Evolutionary conservation across 2,329 filamentous ascomycete genomes (phyloP).

Genomic region (Colletotrichum lindemuthianum): DNA sequence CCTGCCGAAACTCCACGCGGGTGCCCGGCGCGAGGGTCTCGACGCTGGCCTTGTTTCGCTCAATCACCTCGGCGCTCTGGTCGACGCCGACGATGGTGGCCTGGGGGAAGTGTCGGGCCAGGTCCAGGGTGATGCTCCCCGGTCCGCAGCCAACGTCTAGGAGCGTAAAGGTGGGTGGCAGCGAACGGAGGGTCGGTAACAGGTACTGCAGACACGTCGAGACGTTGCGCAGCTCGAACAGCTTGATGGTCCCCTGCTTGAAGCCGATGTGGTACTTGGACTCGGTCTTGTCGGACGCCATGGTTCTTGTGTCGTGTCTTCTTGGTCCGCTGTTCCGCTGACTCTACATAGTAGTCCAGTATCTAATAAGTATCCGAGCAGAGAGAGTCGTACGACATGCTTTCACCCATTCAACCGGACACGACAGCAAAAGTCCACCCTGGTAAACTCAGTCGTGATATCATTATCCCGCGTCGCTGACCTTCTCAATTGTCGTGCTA

Average conservation of each 20-base stretch:
- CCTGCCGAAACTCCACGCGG: constrained; percentile 17
- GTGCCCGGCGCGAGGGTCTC: constrained; percentile 9
- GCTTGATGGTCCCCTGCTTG: constrained; percentile 25
- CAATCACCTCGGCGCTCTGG: constrained; percentile 27
- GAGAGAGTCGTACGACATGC: not conserved
- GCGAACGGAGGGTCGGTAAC: constrained; percentile 45
- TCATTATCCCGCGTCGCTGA: not conserved
- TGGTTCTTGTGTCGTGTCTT: not conserved
- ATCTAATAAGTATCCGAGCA: constrained; percentile 3
- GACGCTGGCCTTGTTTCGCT: constrained; percentile 12
- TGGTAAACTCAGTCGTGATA: no score
- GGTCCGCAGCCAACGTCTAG: constrained; percentile 56
- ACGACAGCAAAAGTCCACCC: no score
- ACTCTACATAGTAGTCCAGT: no score
- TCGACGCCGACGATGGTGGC: constrained; percentile 50
- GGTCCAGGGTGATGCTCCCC: constrained; percentile 52
- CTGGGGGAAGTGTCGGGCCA: constrained; percentile 49
- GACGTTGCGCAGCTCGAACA: constrained; percentile 27
- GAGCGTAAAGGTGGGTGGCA: constrained; percentile 45
- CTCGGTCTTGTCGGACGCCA: constrained; percentile 10
- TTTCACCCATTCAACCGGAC: not conserved
- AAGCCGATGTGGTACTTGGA: constrained; percentile 24
- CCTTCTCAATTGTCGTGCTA: not conserved
- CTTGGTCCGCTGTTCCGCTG: no score
- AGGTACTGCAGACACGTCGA: constrained; percentile 38